Evolutionary conservation across 2,329 filamentous ascomycete species (phyloP).

Genomic region (Hypoxylon sp.): DNA sequence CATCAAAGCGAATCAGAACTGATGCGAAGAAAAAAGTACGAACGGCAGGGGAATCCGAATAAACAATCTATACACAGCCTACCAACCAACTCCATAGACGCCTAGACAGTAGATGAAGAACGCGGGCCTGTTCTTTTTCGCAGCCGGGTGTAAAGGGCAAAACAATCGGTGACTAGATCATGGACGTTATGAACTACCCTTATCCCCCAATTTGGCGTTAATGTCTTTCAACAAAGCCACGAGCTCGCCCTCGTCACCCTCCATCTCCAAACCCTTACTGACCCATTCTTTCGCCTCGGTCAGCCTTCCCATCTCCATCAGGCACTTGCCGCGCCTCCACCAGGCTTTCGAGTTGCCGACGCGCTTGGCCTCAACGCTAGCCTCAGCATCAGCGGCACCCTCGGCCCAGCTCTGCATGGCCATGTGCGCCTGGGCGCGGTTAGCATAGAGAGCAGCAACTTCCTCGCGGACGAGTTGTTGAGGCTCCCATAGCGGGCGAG

Average conservation of each 20-base stretch:
- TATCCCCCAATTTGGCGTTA: slow-evolving; percentile 60
- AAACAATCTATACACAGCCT: slow-evolving; percentile 16
- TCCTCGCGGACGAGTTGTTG: slow-evolving; percentile 87
- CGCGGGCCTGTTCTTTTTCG: background rate
- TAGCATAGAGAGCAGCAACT: slow-evolving; percentile 82
- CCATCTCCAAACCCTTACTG: slow-evolving; percentile 82
- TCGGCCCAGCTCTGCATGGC: slow-evolving; percentile 85
- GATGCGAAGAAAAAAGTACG: background rate
- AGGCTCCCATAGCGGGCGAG: slow-evolving; percentile 89
- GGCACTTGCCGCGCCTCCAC: slow-evolving; percentile 88
- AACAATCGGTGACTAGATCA: background rate
- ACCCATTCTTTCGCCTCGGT: slow-evolving; percentile 88
- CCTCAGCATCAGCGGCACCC: slow-evolving; percentile 88
- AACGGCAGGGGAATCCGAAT: background rate
- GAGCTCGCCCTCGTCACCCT: slow-evolving; percentile 78
- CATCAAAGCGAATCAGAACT: background rate
- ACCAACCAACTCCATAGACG: slow-evolving; percentile 30
- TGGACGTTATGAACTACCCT: slow-evolving; percentile 28
- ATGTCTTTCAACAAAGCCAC: slow-evolving; percentile 75
- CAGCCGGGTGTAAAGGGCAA: slow-evolving; percentile 7
- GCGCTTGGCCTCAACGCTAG: slow-evolving; percentile 88
- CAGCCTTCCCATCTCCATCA: slow-evolving; percentile 90
- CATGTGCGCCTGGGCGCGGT: slow-evolving; percentile 93
- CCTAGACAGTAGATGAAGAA: slow-evolving; percentile 12
- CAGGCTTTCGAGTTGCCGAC: slow-evolving; percentile 93